phyloP scores from a whole-genome alignment of 108 stramenopile genomes.

The Fragilariopsis cylindrus region DNA sequence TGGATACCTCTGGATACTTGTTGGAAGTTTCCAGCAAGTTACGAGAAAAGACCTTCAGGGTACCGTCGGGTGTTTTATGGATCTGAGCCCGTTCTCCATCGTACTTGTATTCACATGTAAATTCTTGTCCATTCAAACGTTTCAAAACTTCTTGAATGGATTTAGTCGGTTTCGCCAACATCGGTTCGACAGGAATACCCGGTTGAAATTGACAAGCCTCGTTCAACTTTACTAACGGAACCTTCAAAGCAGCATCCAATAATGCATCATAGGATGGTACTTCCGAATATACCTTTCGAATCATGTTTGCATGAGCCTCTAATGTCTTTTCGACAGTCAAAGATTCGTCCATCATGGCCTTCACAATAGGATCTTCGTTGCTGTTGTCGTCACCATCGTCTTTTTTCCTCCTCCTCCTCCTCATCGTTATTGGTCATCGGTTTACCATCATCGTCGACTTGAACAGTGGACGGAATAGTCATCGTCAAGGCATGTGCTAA shows the following conservation, averaged over 20 bases:
- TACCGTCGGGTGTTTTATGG: constrained; percentile 87
- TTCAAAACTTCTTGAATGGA: constrained; percentile 93
- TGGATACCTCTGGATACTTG: constrained; percentile 96
- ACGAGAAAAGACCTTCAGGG: constrained; percentile 90
- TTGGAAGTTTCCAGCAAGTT: constrained; percentile 91
- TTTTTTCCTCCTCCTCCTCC: constrained; percentile 17
- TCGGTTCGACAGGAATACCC: constrained; percentile 97
- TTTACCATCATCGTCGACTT: background rate
- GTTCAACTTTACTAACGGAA: constrained; percentile 78
- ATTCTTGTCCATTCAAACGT: constrained; percentile 83
- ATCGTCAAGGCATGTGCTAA: constrained; percentile 90
- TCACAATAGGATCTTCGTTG: constrained; percentile 32
- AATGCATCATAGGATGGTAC: constrained; percentile 90
- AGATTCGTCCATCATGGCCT: constrained; percentile 27
- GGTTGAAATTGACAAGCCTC: constrained; percentile 81
- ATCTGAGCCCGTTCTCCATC: constrained; percentile 99
- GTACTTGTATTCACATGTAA: constrained; percentile 99
- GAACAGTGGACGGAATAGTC: constrained; percentile 52
- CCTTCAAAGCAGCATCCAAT: constrained; percentile 77
- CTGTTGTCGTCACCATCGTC: constrained; percentile 38
- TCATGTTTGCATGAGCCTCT: constrained; percentile 84
- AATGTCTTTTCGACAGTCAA: constrained; percentile 67
- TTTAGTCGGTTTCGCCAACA: constrained; percentile 99
- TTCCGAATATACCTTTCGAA: constrained; percentile 97
- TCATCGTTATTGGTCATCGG: too few species aligned